Conservation (phyloP, 2,329 filamentous ascomycete genomes). For the Phialophora tarda region DNA sequence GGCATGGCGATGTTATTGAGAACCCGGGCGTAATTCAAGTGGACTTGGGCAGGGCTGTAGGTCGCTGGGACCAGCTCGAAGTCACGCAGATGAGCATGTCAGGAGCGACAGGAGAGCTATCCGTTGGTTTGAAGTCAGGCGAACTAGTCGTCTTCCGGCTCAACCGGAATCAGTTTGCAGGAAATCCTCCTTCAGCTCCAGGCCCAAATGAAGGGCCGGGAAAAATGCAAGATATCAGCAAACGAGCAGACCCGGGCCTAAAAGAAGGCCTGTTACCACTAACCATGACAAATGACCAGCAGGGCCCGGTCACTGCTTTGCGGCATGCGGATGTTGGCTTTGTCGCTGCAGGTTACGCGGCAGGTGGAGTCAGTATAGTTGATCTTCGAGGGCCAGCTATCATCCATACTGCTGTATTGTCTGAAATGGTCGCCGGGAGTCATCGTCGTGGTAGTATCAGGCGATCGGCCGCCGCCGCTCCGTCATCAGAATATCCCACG, state of each 20-base stretch:
- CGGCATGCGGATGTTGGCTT: slow-evolving; percentile 94
- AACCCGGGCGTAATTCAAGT: slow-evolving; percentile 82
- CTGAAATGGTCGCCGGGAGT: slow-evolving; percentile 77
- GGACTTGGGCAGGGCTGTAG: slow-evolving; percentile 81
- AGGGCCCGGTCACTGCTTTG: slow-evolving; percentile 78
- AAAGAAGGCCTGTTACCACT: slow-evolving; percentile 82
- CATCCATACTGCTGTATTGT: slow-evolving; percentile 75
- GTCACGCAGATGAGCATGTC: slow-evolving; percentile 81
- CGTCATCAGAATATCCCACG: slow-evolving; percentile 74
- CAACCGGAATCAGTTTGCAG: slow-evolving; percentile 77
- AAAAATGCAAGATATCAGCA: slow-evolving; percentile 74
- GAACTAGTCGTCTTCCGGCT: slow-evolving; percentile 87
- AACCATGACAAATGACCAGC: slow-evolving; percentile 79
- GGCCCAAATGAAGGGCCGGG: slow-evolving; percentile 66
- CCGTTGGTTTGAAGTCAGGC: slow-evolving; percentile 78
- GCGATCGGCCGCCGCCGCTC: slow-evolving; percentile 39
- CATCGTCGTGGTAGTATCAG: slow-evolving; percentile 76
- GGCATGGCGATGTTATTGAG: slow-evolving; percentile 91
- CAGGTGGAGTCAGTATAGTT: slow-evolving; percentile 78
- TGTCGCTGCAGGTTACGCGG: slow-evolving; percentile 82
- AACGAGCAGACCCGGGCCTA: slow-evolving; percentile 72
- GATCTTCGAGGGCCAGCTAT: slow-evolving; percentile 86
- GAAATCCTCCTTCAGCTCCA: slow-evolving; percentile 57
- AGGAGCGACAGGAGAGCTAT: slow-evolving; percentile 80
- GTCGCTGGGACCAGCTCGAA: slow-evolving; percentile 76